These are phyloP conservation scores for Paramecium sonneborni DNA, from an alignment of 73 alveolate species.

Conservation along the genomic window DNA sequence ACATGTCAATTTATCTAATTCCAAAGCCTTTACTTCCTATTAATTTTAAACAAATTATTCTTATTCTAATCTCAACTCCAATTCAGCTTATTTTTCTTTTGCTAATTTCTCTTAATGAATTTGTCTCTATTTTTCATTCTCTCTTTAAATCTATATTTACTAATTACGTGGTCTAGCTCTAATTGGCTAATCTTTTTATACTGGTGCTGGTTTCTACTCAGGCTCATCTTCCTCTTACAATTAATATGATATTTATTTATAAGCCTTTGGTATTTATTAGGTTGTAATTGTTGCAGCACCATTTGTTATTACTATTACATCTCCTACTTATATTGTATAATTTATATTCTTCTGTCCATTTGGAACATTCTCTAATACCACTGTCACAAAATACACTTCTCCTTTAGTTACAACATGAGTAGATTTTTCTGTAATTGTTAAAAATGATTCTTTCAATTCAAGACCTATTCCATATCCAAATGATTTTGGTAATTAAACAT, in stretches of 20 bases:
- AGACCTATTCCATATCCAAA: slow-evolving; percentile 65
- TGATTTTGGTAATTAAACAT: slow-evolving; percentile 1
- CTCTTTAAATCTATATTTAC: slow-evolving; percentile 75
- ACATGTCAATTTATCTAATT: slow-evolving; percentile 81
- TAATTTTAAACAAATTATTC: slow-evolving; percentile 77
- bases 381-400: slow-evolving; percentile 73
- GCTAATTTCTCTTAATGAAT: slow-evolving; percentile 81
- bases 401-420: slow-evolving; percentile 68
- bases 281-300: slow-evolving; percentile 70
- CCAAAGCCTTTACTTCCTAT: slow-evolving; percentile 74
- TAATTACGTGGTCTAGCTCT: slow-evolving; percentile 69
- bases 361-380: slow-evolving; percentile 61
- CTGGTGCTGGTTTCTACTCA: neutral
- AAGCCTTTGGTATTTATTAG: slow-evolving; percentile 60
- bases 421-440: slow-evolving; percentile 70
- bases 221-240: slow-evolving; percentile 75
- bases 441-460: slow-evolving; percentile 63
- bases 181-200: neutral
- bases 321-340: slow-evolving; percentile 69
- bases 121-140: slow-evolving; percentile 81
- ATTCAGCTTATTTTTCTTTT: slow-evolving; percentile 81
- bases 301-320: slow-evolving; percentile 51
- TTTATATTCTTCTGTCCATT: slow-evolving; percentile 67
- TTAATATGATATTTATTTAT: slow-evolving; percentile 75
- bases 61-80: slow-evolving; percentile 76